Conservation (phyloP, 768 basidiomycete genomes). For the Chlorophyllum brunneum region DNA sequence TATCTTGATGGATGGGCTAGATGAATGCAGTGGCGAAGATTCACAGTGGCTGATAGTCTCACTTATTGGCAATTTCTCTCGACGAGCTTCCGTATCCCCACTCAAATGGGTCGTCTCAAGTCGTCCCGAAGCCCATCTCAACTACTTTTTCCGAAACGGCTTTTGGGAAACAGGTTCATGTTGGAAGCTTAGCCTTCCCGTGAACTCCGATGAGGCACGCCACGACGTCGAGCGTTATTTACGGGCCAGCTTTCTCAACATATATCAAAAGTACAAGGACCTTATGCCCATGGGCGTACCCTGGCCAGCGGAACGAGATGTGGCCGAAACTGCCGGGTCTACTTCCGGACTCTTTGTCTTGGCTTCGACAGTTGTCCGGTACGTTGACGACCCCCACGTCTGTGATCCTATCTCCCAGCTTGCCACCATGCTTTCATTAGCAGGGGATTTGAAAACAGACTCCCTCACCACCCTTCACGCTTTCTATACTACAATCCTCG, state of each 20-base stretch:
- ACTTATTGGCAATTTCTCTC: neutral
- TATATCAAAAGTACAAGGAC: neutral
- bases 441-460: no score
- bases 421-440: neutral
- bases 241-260: neutral
- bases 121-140: constrained; percentile 1
- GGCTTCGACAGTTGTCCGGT: neutral
- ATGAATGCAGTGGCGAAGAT: neutral
- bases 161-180: neutral
- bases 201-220: neutral
- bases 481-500: neutral
- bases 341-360: neutral
- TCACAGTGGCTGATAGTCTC: neutral
- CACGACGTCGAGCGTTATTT: neutral
- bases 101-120: neutral
- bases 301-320: neutral
- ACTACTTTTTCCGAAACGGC: neutral
- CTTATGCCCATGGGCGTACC: neutral
- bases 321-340: neutral
- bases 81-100: neutral
- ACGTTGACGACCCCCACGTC: neutral
- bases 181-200: neutral
- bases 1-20: neutral
- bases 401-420: constrained; percentile 1
- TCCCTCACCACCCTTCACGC: neutral